phyloP scores from a whole-genome alignment of 768 basidiomycete genomes.

The Calocybe gangraenosa region DNA sequence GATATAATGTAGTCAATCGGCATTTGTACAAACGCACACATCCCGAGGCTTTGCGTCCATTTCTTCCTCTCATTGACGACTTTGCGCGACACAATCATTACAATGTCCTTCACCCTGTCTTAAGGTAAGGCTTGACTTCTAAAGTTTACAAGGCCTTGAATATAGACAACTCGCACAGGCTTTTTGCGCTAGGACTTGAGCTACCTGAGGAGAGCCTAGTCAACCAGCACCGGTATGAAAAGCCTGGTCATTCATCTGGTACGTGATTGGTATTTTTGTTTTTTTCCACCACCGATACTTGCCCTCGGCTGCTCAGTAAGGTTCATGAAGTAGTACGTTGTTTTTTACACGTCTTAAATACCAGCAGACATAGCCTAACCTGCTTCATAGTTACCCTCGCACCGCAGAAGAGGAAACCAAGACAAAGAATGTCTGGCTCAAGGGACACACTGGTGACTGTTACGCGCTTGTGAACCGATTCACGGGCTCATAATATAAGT shows the following conservation, averaged over 20 bases:
- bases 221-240: constrained; percentile 31
- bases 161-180: neutral
- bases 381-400: constrained; percentile 31
- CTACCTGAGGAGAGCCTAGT: constrained; percentile 41
- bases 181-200: constrained; percentile 41
- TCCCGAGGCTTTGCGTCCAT: constrained; percentile 31
- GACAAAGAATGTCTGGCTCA: constrained; percentile 44
- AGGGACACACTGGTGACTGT: constrained; percentile 41
- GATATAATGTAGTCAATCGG: constrained; percentile 25
- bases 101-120: constrained; percentile 31
- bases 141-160: no score
- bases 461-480: no score
- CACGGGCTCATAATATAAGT: neutral
- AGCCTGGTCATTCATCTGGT: constrained; percentile 34
- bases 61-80: constrained; percentile 28
- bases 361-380: neutral
- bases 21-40: constrained; percentile 28
- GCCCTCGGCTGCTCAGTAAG: constrained; percentile 25
- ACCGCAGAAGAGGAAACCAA: constrained; percentile 37
- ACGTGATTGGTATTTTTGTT: neutral
- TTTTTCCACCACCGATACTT: neutral
- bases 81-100: constrained; percentile 34
- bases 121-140: constrained; percentile 21
- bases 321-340: constrained; percentile 45
- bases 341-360: neutral